Conservation (phyloP, 2,329 filamentous ascomycete genomes). For the Cladosporium sp. region DNA sequence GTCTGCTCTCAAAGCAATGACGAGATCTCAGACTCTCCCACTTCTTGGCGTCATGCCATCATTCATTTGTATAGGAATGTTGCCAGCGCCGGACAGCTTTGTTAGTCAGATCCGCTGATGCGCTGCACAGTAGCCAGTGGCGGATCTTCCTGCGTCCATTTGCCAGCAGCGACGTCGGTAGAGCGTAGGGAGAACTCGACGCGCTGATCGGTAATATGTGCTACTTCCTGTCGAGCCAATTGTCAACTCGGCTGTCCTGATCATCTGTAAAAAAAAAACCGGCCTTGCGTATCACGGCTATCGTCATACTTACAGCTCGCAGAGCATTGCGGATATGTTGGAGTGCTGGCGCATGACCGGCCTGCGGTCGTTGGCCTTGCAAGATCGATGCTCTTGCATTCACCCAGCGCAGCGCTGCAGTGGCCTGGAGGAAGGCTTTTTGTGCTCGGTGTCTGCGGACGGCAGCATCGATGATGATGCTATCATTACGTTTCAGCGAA, state of each 20-base stretch:
- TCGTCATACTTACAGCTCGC: slow-evolving; percentile 31
- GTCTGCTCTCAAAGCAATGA: neutral
- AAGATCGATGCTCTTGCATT: slow-evolving; percentile 50
- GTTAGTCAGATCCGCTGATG: neutral
- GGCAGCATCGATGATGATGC: slow-evolving; percentile 58
- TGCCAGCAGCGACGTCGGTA: slow-evolving; percentile 53
- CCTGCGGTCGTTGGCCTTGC: slow-evolving; percentile 46
- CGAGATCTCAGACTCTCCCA: neutral
- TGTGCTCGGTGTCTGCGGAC: slow-evolving; percentile 60
- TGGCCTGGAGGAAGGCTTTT: slow-evolving; percentile 55
- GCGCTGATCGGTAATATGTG: slow-evolving; percentile 53
- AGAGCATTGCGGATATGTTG: slow-evolving; percentile 47
- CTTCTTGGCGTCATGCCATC: neutral
- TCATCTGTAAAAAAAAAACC: no score
- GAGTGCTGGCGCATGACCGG: slow-evolving; percentile 45
- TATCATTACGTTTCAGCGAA: slow-evolving; percentile 25
- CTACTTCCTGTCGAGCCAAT: slow-evolving; percentile 47
- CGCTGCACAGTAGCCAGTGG: slow-evolving; percentile 37
- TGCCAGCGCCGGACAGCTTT: neutral
- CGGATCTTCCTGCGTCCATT: slow-evolving; percentile 61
- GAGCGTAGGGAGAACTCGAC: slow-evolving; percentile 53
- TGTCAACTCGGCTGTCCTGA: no score
- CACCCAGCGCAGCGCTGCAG: slow-evolving; percentile 57
- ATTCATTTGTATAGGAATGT: neutral
- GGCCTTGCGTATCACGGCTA: no score